Conservation (phyloP, 495 filamentous ascomycete genomes). For the Articulospora tetracladia region DNA sequence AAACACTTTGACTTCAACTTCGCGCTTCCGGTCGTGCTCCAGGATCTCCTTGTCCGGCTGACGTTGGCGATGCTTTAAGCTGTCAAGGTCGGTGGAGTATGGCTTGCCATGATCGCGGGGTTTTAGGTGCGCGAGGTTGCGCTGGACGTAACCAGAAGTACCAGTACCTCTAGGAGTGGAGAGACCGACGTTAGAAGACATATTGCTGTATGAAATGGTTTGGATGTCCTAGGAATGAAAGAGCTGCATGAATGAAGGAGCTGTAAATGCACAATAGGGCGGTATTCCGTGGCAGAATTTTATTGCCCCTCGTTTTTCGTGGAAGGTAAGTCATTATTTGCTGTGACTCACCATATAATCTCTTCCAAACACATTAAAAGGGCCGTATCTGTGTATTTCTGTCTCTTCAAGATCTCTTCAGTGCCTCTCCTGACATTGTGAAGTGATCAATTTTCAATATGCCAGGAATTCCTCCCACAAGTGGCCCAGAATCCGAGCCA, state of each 20-base stretch:
- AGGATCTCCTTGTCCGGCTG: conserved; percentile 88
- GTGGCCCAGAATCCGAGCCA: conserved; percentile 4
- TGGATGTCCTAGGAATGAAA: neutral
- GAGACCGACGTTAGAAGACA: conserved; percentile 98
- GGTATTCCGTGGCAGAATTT: neutral
- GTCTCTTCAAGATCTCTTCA: neutral
- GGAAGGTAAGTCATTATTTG: no score
- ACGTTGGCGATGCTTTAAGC: conserved; percentile 65
- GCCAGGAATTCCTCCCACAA: conserved; percentile 16
- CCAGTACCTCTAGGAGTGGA: conserved; percentile 90
- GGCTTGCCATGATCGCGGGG: conserved; percentile 64
- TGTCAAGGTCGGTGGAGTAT: conserved; percentile 51
- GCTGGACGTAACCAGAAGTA: conserved; percentile 96
- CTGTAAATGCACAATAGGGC: neutral
- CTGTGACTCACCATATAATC: neutral
- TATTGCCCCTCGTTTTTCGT: conserved; percentile 23
- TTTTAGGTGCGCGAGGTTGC: conserved; percentile 82
- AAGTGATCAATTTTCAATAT: conserved; percentile 10
- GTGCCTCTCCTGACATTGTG: neutral
- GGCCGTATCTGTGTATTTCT: neutral
- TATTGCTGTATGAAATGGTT: conserved; percentile 29
- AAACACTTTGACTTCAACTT: conserved; percentile 88
- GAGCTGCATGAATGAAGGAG: neutral
- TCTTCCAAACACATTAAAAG: neutral
- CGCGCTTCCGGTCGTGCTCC: conserved; percentile 85